These are phyloP conservation scores for Paracamarosporium sp. DNA, from an alignment of 2,329 filamentous ascomycete species.

Conservation along the genomic window DNA sequence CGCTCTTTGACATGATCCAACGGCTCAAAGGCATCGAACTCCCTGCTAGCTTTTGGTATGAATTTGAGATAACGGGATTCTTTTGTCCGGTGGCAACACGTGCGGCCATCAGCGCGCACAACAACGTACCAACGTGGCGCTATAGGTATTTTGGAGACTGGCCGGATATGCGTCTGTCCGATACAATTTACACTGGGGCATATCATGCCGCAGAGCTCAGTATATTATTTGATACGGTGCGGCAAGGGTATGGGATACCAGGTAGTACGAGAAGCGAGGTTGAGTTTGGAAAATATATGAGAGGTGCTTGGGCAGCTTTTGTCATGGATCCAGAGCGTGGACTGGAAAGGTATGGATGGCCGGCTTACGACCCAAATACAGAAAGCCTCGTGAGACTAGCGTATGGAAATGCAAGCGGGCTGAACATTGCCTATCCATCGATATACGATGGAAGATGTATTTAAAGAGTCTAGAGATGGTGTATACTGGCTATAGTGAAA, in stretches of 20 bases:
- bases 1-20: conserved; percentile 35
- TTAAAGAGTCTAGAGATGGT: too few species aligned
- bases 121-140: conserved; percentile 43
- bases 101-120: conserved; percentile 26
- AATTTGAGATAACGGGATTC: conserved; percentile 30
- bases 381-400: not conserved
- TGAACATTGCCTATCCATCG: not conserved
- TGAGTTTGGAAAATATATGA: conserved; percentile 39
- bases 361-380: conserved; percentile 14
- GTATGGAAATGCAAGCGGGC: not conserved
- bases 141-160: conserved; percentile 47
- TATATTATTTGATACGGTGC: conserved; percentile 43
- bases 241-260: conserved; percentile 28
- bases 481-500: too few species aligned
- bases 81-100: conserved; percentile 29
- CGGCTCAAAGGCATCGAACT: conserved; percentile 21
- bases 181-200: conserved; percentile 38
- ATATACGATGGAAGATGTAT: too few species aligned
- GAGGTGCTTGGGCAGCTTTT: conserved; percentile 44
- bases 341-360: conserved; percentile 43
- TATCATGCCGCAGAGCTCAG: conserved; percentile 47
- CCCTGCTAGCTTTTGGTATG: conserved; percentile 22
- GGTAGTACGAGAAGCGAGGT: conserved; percentile 30
- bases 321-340: conserved; percentile 37
- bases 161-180: conserved; percentile 40